Base-by-base conservation (phyloP, 768 basidiomycete genomes). In the Panaeolus cyanescens region DNA sequence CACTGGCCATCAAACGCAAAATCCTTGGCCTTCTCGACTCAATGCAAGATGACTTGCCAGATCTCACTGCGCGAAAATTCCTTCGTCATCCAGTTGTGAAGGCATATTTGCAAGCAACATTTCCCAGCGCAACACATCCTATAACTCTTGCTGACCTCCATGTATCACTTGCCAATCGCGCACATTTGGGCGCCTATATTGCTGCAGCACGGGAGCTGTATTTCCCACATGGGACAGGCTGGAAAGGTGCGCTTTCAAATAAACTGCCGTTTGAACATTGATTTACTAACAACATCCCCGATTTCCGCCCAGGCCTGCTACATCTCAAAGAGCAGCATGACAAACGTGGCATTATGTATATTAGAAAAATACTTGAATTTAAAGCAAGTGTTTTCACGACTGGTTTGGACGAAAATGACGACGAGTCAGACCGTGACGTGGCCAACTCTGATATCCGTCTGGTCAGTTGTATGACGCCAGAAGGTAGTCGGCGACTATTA, bases 381-480 rank as follows among this genome's bases (percentile, higher is more conserved):
- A n/a, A n/a, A n/a, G n/a, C n/a, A n/a, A n/a, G n/a, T n/a, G n/a
- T n/a, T n/a, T n/a, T n/a, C n/a, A n/a, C n/a, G n/a, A n/a, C n/a
- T n/a, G n/a, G n/a, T n/a, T n/a, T n/a, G n/a, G n/a, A n/a, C n/a
- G n/a, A n/a, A n/a, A n/a, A n/a, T n/a, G n/a, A n/a, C n/a, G n/a
- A n/a, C n/a, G n/a, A n/a, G n/a, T n/a, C n/a, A n/a, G n/a, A n/a
- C n/a, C n/a, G n/a, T n/a, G n/a, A n/a, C n/a, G n/a, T n/a, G n/a
- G n/a, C n/a, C 6, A 13, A 13, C 32, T 33, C 32, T 13, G 13
- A 13, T 13, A 13, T 72, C 1, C 59, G 60, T 3, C 65, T 73
- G 22, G 50, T 71, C 4, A 59, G 72, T 9, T 74, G 73, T 53
- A 73, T 74, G 72, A 53, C 19, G 13, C 37, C 42, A 15, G 63